A percentile compares a stretch with the other conserved stretches of the same genome.
Conservation (phyloP, 208 protist genomes). For the Trypanosoma avium region DNA sequence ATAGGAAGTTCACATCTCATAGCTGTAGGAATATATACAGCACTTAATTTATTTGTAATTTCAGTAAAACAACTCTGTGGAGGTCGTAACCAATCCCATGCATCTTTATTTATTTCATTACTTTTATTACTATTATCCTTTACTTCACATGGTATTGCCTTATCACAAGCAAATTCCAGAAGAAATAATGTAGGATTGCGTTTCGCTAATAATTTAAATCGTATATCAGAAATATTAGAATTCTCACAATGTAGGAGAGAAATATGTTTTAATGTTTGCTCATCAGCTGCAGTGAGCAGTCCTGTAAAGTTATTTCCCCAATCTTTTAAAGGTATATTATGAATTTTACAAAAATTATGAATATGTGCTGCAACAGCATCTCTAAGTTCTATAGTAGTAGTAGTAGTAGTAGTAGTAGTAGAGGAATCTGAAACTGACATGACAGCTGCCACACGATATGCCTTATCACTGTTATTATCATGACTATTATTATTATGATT, state of each 20-base stretch:
- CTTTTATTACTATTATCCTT: no score
- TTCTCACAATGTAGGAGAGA: conserved; percentile 1
- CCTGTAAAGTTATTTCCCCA: conserved; percentile 5
- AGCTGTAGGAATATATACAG: not conserved
- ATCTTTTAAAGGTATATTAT: conserved; percentile 2
- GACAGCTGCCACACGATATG: conserved; percentile 19
- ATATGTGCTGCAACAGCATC: not conserved
- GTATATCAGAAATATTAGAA: conserved; percentile 4
- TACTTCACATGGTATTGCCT: conserved; percentile 10
- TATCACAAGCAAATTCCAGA: conserved; percentile 1
- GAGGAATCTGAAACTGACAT: not conserved
- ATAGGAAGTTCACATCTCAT: conserved; percentile 8
- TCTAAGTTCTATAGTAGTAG: no score
- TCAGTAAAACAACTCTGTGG: conserved; percentile 27
- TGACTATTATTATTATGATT: not conserved
- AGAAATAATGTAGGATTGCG: conserved; percentile 8
- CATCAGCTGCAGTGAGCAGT: not conserved
- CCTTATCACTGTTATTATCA: not conserved
- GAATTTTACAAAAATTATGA: not conserved
- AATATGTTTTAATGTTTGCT: not conserved
- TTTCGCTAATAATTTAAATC: conserved; percentile 24
- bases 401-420: no score
- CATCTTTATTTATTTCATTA: not conserved
- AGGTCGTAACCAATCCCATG: conserved; percentile 40
- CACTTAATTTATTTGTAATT: not conserved